phyloP scores from a whole-genome alignment of 2,329 filamentous ascomycete genomes.

The Pseudocercospora eumusae region DNA sequence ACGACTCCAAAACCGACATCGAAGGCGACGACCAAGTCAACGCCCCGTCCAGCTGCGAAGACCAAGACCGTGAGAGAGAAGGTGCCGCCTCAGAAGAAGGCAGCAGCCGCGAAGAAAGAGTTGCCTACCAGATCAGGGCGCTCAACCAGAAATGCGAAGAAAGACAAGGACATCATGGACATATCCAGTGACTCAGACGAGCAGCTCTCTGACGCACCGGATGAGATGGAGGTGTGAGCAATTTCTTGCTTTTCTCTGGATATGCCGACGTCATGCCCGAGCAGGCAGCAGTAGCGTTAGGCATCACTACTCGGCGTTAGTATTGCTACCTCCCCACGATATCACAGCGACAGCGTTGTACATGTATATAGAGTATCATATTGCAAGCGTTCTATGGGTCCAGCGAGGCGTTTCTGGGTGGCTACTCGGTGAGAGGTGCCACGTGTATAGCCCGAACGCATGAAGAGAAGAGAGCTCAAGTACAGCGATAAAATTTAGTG shows the following conservation, averaged over 20 bases:
- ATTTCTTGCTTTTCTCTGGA: background rate
- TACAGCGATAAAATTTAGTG: too few relatives aligned
- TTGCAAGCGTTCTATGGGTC: background rate
- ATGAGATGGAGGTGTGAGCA: constrained; percentile 30
- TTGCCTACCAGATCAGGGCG: constrained; percentile 22
- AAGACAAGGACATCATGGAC: constrained; percentile 32
- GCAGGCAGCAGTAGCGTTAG: background rate
- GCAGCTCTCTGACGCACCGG: constrained; percentile 33
- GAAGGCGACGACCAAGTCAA: constrained; percentile 3
- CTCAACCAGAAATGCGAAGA: constrained; percentile 23
- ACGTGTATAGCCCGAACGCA: background rate
- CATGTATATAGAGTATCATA: background rate
- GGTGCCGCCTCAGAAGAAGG: constrained; percentile 20
- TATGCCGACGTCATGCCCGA: background rate
- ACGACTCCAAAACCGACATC: constrained; percentile 5
- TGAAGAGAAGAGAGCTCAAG: too few relatives aligned
- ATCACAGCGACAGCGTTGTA: background rate
- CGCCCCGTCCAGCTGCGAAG: constrained; percentile 3
- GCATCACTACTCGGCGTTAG: background rate
- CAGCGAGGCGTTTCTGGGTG: background rate
- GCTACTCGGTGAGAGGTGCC: background rate
- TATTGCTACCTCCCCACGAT: background rate
- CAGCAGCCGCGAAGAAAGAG: constrained; percentile 22
- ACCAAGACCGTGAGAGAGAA: constrained; percentile 11
- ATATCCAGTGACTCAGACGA: constrained; percentile 32